Base-by-base conservation (phyloP, 2,329 filamentous ascomycete genomes). In the Aspergillus ibericus region DNA sequence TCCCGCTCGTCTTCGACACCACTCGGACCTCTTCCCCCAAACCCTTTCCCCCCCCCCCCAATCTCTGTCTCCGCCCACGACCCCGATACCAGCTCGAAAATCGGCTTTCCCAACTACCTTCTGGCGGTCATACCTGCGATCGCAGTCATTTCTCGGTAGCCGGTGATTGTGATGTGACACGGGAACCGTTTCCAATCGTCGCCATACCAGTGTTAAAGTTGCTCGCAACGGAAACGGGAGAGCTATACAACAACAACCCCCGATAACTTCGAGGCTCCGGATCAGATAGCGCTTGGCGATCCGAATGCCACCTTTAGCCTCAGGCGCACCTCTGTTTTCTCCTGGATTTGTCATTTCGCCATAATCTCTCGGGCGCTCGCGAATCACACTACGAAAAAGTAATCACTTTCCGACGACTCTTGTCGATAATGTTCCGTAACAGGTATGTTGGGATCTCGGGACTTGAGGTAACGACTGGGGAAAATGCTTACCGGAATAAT, bases 401-500 rank as follows among this genome's bases (percentile, higher is more conserved):
- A 20, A 5, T 22, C n/a, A 5, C 34, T 20, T 22, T 18, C 13
- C 25, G 22, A 18, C 36, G 25, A 38, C 27, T 9, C 35, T 47
- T 47, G 20, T 46, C 51, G 63, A 66, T 58, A 58, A 81, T 81
- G 79, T 81, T 81, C 71, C 76, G 75, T 62, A 80, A 79, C 65
- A 76, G 79, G 79, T 81, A 73, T 58, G 78, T 74, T 53, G 46
- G 22, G 29, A 29, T 46, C 15, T 32, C 4, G 5, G 3, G 16
- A 12, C 15, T 27, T 52, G 51, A 42, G 64, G 59, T 56, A 42
- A 53, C 38, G 22, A 32, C 29, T 10, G 8, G 29, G 29, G 29
- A 10, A 32, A n/a, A 51, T 44, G 55, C 64, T 67, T 48, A 67
- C 60, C n/a, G 44, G 12, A 44, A 32, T 35, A 22, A 38, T 58